phyloP scores from a whole-genome alignment of 2,329 filamentous ascomycete species.

The Phialophora chinensis region DNA sequence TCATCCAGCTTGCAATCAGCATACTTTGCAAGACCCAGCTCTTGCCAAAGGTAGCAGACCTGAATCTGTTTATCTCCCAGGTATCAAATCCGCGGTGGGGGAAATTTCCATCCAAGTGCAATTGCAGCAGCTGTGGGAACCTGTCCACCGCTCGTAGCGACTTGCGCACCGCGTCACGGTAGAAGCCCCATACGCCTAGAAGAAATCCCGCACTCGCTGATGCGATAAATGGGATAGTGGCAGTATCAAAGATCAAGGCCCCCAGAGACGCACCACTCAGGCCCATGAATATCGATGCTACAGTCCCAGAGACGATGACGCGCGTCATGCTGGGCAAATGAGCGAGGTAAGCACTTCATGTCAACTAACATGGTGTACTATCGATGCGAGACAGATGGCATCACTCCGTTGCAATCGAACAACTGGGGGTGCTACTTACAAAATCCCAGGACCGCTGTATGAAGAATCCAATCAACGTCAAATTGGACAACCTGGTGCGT shows the following conservation, averaged over 20 bases:
- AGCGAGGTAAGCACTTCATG: not conserved
- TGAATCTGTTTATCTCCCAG: slow-evolving; percentile 26
- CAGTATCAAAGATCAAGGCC: slow-evolving; percentile 32
- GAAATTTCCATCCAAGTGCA: slow-evolving; percentile 38
- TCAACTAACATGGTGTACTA: not conserved
- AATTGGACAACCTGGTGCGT: not conserved
- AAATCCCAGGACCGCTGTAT: slow-evolving; percentile 33
- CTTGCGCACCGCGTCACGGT: slow-evolving; percentile 36
- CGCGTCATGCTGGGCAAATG: slow-evolving; percentile 32
- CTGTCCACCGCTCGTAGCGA: slow-evolving; percentile 32
- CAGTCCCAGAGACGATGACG: slow-evolving; percentile 30
- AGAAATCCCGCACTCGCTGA: slow-evolving; percentile 34
- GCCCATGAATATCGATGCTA: slow-evolving; percentile 31
- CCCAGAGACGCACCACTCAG: slow-evolving; percentile 34
- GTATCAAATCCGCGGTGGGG: slow-evolving; percentile 34
- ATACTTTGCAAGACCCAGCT: slow-evolving; percentile 37
- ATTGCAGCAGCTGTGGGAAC: slow-evolving; percentile 34
- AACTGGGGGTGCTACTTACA: slow-evolving; percentile 25
- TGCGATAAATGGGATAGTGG: slow-evolving; percentile 35
- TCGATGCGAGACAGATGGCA: not conserved
- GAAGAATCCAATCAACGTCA: not conserved
- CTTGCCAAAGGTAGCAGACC: slow-evolving; percentile 23
- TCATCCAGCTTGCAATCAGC: slow-evolving; percentile 38
- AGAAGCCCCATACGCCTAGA: slow-evolving; percentile 35
- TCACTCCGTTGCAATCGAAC: not conserved